Evolutionary conservation across 2,329 filamentous ascomycete genomes (phyloP), one percentile per base, ranked within the genome.

Genomic region (Hypoxylon rubiginosum): DNA sequence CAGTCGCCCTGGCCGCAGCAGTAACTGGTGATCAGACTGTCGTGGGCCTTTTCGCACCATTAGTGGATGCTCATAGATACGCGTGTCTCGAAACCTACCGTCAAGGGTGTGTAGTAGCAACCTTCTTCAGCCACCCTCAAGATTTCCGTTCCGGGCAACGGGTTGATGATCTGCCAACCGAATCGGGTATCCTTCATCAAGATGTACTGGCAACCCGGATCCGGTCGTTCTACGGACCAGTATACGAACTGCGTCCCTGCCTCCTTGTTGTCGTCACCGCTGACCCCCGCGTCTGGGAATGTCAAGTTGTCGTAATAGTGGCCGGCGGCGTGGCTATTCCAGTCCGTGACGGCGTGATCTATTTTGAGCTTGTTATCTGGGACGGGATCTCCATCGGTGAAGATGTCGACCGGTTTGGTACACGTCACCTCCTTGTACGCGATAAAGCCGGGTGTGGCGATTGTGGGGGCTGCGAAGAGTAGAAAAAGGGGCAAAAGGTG

Each of bases 1-100:
- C 67, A 69, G 34, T 69, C 67, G 34, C 58, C 67, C 3, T 26
- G 24, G 4, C 67, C 67, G 17, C 67, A 69, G 49, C 67, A 69
- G 39, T 46, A 69, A 15, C 64, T 69, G 2, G 67, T 65, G 11
- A 69, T 69, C 30, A 69, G 21, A 46, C 49, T 30, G 28, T 61
- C 52, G 50, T 62, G 58, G 4, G 58, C 54, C 67, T 69, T 32
- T 46, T 21, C 15, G n/a, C 34, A 24, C 21, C 21, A 45, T 64
- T 28, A 58, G 45, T 28, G 24, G 4, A 4, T n/a, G 13, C 28
- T 7, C 32, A 30, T 19, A 11, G 6, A n/a, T 3, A 32, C 6
- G 21, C 4, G 21, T 15, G 21, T 4, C 11, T 28, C 17, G 1
- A 9, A 13, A 65, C 67, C 62, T 53, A 69, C 67, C 10, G 17